These are phyloP conservation scores for Zymoseptoria brevis DNA, from an alignment of 2,329 filamentous ascomycete genomes.

Conservation along the genomic window DNA sequence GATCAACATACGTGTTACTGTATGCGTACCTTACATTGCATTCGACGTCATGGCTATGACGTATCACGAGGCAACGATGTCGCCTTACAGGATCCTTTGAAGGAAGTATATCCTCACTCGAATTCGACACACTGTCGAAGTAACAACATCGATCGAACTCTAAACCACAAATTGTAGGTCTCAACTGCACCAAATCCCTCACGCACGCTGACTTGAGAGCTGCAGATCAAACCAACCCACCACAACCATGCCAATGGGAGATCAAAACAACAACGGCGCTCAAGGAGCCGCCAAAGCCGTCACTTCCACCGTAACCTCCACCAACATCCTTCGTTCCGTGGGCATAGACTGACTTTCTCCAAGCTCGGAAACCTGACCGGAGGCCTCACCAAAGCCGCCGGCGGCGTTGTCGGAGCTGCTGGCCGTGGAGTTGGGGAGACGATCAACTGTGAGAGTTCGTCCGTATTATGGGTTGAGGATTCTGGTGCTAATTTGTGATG, in stretches of 20 bases:
- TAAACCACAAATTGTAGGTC: neutral
- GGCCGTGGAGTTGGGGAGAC: conserved; percentile 40
- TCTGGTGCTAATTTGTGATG: neutral
- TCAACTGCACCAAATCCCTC: neutral
- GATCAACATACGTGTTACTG: neutral
- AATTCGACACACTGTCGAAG: neutral
- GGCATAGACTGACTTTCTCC: neutral
- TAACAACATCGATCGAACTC: neutral
- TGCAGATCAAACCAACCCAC: conserved; percentile 1
- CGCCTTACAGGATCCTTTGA: neutral
- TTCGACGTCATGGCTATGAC: conserved; percentile 2
- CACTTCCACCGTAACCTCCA: conserved; percentile 23
- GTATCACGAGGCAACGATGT: neutral
- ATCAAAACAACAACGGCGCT: conserved; percentile 17
- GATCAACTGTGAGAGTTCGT: conserved; percentile 29
- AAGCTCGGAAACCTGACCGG: conserved; percentile 45
- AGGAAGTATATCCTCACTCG: neutral
- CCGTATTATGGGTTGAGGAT: neutral
- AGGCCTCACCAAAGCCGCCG: conserved; percentile 47
- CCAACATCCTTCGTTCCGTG: no score
- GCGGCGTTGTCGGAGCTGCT: conserved; percentile 44
- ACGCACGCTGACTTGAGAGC: neutral
- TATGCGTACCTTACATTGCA: neutral
- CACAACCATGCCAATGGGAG: conserved; percentile 9
- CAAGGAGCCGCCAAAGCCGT: conserved; percentile 27